A percentile compares a stretch with the other conserved stretches of the same genome.
These are phyloP conservation scores for Solanum hybrid DNA, from an alignment of 305 asterid species.

Conservation along the genomic window DNA sequence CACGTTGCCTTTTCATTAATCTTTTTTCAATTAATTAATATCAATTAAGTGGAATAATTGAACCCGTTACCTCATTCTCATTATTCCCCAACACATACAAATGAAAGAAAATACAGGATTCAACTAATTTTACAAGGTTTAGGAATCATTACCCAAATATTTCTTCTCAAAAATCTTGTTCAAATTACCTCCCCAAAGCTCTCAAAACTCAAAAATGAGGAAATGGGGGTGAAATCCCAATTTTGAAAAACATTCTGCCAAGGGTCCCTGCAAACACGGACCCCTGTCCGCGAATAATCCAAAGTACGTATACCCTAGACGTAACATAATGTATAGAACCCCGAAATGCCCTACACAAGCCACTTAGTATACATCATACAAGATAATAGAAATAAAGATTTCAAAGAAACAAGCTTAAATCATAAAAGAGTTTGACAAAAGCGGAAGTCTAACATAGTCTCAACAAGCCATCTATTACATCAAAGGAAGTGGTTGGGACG, in stretches of 20 bases:
- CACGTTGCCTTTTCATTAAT: no score
- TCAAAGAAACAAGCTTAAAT: background rate
- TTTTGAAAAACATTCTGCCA: background rate
- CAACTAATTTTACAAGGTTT: no score
- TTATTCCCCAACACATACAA: background rate
- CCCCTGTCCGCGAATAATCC: background rate
- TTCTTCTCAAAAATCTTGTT: background rate
- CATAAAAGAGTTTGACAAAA: background rate
- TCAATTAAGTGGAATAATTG: background rate
- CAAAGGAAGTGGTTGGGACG: background rate
- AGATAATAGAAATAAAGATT: no score
- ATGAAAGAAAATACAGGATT: no score
- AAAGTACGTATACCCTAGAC: background rate
- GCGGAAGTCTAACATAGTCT: background rate
- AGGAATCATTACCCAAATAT: background rate
- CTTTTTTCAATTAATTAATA: no score
- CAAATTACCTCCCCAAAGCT: background rate
- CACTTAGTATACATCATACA: background rate
- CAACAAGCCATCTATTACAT: background rate
- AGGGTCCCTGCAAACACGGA: background rate
- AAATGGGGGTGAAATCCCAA: background rate
- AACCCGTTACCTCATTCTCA: background rate
- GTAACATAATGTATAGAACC: no score
- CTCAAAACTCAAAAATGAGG: background rate
- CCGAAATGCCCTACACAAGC: background rate